Percentiles rank a stretch among this genome's conserved stretches.
Conservation (phyloP, 768 basidiomycete genomes). For the Xerocomellus amylosporus region DNA sequence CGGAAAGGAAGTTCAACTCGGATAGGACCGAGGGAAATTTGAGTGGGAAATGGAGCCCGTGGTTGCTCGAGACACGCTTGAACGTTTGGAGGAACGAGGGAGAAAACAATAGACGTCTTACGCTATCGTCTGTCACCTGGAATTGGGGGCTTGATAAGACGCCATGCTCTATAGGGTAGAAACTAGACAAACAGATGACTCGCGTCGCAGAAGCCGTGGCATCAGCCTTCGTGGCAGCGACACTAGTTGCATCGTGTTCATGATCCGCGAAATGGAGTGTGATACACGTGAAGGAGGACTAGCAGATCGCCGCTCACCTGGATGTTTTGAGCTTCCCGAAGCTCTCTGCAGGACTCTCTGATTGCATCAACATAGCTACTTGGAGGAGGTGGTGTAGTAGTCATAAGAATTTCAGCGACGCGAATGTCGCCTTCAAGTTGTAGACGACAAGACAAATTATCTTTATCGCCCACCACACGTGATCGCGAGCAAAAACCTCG, state of each 20-base stretch:
- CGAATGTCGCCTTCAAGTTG: too few relatives aligned
- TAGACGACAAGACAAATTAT: conserved; percentile 1
- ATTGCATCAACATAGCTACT: conserved; percentile 49
- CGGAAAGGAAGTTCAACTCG: conserved; percentile 79
- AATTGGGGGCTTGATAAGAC: conserved; percentile 11
- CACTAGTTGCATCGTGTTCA: background rate
- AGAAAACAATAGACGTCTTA: conserved; percentile 62
- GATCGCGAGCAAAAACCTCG: conserved; percentile 10
- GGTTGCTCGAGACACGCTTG: conserved; percentile 55
- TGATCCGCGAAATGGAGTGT: conserved; percentile 1
- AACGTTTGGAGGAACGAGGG: conserved; percentile 62
- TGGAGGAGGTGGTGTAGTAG: conserved; percentile 42
- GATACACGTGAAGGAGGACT: background rate
- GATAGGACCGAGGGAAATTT: conserved; percentile 69
- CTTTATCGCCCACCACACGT: conserved; percentile 16
- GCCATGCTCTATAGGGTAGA: background rate
- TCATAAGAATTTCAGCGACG: conserved; percentile 9
- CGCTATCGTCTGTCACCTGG: conserved; percentile 56
- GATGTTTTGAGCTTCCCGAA: conserved; percentile 49
- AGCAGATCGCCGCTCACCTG: conserved; percentile 39
- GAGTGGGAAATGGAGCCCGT: conserved; percentile 76
- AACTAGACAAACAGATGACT: background rate
- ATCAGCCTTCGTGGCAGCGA: background rate
- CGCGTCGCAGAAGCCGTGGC: background rate
- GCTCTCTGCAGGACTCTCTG: conserved; percentile 47